Evolutionary conservation across 2,329 filamentous ascomycete species (phyloP).

Genomic region (Rhinocladiella similis): DNA sequence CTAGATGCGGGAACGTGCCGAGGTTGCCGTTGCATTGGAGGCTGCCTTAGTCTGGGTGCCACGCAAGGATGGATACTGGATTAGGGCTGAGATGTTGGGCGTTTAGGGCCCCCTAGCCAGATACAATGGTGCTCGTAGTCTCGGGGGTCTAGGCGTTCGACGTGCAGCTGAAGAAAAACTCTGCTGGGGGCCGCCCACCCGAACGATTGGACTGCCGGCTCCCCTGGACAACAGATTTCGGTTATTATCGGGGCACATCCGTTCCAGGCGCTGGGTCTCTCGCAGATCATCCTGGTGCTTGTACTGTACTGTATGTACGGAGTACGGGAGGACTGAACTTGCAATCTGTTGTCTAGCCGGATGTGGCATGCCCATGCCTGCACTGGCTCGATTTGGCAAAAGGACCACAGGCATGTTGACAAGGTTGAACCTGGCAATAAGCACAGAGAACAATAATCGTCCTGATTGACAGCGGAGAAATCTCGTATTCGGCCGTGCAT

Average conservation of each 20-base stretch:
- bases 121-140: neutral
- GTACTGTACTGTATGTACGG: no score
- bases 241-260: neutral
- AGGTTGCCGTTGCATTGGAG: slow-evolving; percentile 17
- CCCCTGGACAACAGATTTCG: neutral
- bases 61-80: neutral
- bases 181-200: slow-evolving; percentile 1
- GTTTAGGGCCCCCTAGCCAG: no score
- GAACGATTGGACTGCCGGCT: slow-evolving; percentile 6
- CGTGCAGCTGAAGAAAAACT: slow-evolving; percentile 15
- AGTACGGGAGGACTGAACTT: no score
- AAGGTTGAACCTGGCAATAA: no score
- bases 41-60: slow-evolving; percentile 3
- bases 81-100: slow-evolving; percentile 7
- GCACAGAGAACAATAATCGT: no score
- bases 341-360: no score
- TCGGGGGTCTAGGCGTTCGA: slow-evolving; percentile 7
- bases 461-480: no score
- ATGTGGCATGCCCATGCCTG: no score
- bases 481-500: no score
- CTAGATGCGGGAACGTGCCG: slow-evolving; percentile 23
- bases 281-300: neutral
- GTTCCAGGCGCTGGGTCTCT: neutral
- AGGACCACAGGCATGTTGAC: no score
- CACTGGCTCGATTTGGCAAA: no score